Percentiles rank a stretch among this genome's conserved stretches.
These are phyloP conservation scores for Sarcocystis neurona DNA, from an alignment of 169 alveolate genomes.

Conservation along the genomic window DNA sequence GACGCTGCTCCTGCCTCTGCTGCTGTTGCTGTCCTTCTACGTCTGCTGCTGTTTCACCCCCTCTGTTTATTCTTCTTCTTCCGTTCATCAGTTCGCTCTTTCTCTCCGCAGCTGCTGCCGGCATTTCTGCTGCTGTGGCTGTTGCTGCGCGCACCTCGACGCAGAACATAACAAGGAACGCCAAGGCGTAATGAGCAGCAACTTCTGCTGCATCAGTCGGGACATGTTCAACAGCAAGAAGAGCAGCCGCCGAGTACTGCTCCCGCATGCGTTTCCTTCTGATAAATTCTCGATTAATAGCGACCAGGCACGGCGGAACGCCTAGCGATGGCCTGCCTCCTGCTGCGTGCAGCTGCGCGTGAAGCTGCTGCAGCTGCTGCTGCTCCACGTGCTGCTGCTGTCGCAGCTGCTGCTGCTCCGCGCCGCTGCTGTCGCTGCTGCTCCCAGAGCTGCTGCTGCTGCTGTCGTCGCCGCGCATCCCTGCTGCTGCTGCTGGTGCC, in stretches of 20 bases:
- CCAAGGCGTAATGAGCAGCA: constrained; percentile 43
- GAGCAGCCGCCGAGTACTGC: background rate
- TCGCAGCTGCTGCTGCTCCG: background rate
- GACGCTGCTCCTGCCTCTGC: background rate
- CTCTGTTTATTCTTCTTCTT: too few relatives aligned
- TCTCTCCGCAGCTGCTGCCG: too few relatives aligned
- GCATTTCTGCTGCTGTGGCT: too few relatives aligned
- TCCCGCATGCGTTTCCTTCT: background rate
- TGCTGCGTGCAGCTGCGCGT: background rate
- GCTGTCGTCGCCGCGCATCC: background rate
- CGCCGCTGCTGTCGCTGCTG: constrained; percentile 54
- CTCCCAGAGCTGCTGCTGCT: background rate
- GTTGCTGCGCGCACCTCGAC: constrained; percentile 39
- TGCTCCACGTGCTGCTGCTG: constrained; percentile 23
- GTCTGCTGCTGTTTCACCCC: background rate
- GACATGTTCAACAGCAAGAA: background rate
- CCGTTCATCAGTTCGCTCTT: too few relatives aligned
- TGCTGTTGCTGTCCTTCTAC: background rate
- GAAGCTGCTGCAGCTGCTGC: background rate
- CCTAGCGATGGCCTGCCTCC: constrained; percentile 30
- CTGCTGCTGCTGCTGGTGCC: background rate
- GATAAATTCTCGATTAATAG: background rate
- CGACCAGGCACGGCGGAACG: constrained; percentile 22
- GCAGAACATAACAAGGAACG: constrained; percentile 42
- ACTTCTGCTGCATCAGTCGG: constrained; percentile 42